Evolutionary conservation across 1,139 yeast genomes (phyloP), one percentile per base, ranked within the genome.

Genomic region (Yamadazyma atmosphaerica): DNA sequence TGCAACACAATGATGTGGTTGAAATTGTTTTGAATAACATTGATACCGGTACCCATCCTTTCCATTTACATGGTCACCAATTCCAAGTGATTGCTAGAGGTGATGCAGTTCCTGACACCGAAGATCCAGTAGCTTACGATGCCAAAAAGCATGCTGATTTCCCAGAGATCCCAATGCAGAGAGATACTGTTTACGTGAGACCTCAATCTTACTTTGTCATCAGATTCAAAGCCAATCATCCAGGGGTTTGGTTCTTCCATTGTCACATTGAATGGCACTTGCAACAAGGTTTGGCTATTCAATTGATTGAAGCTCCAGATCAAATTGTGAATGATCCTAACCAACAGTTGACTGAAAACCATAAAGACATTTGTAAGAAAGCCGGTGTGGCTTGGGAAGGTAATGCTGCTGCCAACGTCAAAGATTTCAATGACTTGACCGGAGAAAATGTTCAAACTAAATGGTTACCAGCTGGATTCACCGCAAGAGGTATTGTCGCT

Each of bases 221-320:
- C 35, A 68, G 94, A 55, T 83, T 84, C 59, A 74, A 67, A 50
- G 88, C 95, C 37, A 80, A 83, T 54, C 86, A 87, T 60, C 96
- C 96, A 19, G 96, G 96, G 54, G 88, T 86, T 30, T 87, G 95
- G 95, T 72, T 84, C 55, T 88, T 88, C 86, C 96, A 88, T 61
- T 89, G 96, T 65, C 96, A 88, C 55, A 83, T 88, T 49, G 96
- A 88, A 55, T 88, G 96, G 96, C 96, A 88, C 68, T 75, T 88
- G 69, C 81, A 79, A 53, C 96, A 87, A 63, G 96, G 96, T 45
- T 73, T 88, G 44, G 90, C 89, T 12, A 65, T 83, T 42, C 73
- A 77, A 2, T 73, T 84, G 28, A 68, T 87, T 36, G 96, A 87
- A 64, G 89, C 87, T 29, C 96, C 96, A 15, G 50, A 65, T 27